These are phyloP conservation scores for Raffaelea arxii DNA, from an alignment of 2,329 filamentous ascomycete species.

Conservation along the genomic window DNA sequence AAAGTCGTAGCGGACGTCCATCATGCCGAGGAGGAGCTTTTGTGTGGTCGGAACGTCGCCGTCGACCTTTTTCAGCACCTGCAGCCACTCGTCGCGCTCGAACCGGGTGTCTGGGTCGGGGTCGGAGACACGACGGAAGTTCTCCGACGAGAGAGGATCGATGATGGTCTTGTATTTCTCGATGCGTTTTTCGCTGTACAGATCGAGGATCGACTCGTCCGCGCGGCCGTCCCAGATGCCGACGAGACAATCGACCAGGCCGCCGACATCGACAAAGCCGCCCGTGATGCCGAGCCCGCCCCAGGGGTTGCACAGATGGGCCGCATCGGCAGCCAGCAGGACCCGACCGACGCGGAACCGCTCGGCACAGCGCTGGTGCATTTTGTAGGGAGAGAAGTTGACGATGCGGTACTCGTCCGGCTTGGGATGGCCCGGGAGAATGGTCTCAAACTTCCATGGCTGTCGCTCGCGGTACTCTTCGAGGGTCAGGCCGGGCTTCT, in stretches of 20 bases:
- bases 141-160: constrained; percentile 31
- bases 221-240: constrained; percentile 33
- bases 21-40: constrained; percentile 23
- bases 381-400: constrained; percentile 49
- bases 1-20: constrained; percentile 33
- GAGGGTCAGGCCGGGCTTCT: constrained; percentile 38
- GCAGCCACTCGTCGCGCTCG: constrained; percentile 29
- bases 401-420: constrained; percentile 46
- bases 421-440: constrained; percentile 50
- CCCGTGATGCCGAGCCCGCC: constrained; percentile 55
- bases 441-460: constrained; percentile 43
- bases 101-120: constrained; percentile 27
- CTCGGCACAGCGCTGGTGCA: constrained; percentile 51
- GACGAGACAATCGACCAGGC: constrained; percentile 48
- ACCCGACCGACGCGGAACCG: constrained; percentile 48
- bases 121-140: constrained; percentile 33
- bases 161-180: constrained; percentile 35
- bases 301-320: constrained; percentile 44
- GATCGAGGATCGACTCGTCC: constrained; percentile 31
- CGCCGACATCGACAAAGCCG: constrained; percentile 54
- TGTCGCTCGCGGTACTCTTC: constrained; percentile 45
- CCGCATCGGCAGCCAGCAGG: constrained; percentile 50
- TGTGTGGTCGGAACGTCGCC: constrained; percentile 22
- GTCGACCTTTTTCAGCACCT: constrained; percentile 25
- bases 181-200: constrained; percentile 35